phyloP scores from a whole-genome alignment of 768 basidiomycete species.

The Russula sp. region DNA sequence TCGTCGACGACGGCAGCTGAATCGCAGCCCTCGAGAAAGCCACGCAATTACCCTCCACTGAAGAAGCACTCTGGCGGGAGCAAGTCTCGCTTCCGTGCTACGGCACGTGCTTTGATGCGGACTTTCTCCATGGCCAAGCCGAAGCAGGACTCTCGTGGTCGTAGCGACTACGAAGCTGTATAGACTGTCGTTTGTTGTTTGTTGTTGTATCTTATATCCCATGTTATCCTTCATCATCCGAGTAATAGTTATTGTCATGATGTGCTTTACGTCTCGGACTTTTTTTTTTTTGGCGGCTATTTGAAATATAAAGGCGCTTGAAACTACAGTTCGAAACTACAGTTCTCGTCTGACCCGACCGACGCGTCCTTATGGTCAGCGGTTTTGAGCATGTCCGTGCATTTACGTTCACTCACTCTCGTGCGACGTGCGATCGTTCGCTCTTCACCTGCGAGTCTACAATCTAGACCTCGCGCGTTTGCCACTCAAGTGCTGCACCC shows the following conservation, averaged over 20 bases:
- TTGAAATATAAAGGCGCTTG: neutral
- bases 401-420: neutral
- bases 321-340: too few species aligned
- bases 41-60: neutral
- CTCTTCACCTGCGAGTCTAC: neutral
- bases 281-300: neutral
- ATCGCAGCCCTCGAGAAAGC: neutral
- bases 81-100: neutral
- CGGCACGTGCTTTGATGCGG: slow-evolving; percentile 1
- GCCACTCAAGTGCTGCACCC: slow-evolving; percentile 11
- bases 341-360: too few species aligned
- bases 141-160: neutral
- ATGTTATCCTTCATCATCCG: neutral
- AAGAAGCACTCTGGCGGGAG: neutral
- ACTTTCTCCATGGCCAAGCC: neutral
- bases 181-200: too few species aligned
- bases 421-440: neutral
- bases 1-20: neutral
- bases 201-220: too few species aligned
- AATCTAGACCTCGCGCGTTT: neutral
- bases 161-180: neutral
- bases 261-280: neutral
- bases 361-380: too few species aligned
- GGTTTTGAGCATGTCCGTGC: neutral
- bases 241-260: neutral